Base-by-base conservation (phyloP, 306 rosid species). In the Ceratonia siliqua region DNA sequence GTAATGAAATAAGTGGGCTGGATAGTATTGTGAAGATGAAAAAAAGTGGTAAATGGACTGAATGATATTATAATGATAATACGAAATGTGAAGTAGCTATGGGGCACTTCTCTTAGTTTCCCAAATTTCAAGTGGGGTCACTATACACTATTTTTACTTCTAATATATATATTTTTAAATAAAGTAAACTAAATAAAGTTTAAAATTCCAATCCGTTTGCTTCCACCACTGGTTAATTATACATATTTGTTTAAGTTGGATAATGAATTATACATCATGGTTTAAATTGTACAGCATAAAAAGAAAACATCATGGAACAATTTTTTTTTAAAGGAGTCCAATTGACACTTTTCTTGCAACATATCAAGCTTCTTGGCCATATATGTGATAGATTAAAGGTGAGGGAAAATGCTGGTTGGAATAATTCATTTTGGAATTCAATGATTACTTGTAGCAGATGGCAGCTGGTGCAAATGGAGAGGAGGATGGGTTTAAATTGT, bases 401-500 rank as follows among this genome's bases (percentile, higher is more conserved):
- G 24, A 22, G 74, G 70, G 66, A 62, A 12, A 22, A 32, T 35
- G 48, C 52, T 76, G 12, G 50, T 24, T 79, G 25, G 18, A 68
- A 62, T 75, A 21, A 48, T 76, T 64, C 30, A 72, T 68, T 81
- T 39, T 72, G 53, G 50, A 65, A 70, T 82, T 69, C 13, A 32
- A 80, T 73, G 59, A 68, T 78, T 70, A 46, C 33, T 35, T 22
- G 59, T 80, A 74, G 72, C 86, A 94, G 99, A 80, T 83, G 86
- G 72, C 84, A 63, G 85, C 92, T 59, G 88, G 89, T 73, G 71
- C 76, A 57, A 85, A 86, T 76, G 95, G 91, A 73, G 95, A 83
- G 78, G 96, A 94, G 78, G 99, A 90, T 85, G 99, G 97, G 67
- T 79, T 82, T 73, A 92, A 94, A 81, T 82, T 85, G 41, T 94